These are phyloP conservation scores for Ceratobasidium sp. DNA, from an alignment of 1,284 basidiomycete species.

Conservation along the genomic window DNA sequence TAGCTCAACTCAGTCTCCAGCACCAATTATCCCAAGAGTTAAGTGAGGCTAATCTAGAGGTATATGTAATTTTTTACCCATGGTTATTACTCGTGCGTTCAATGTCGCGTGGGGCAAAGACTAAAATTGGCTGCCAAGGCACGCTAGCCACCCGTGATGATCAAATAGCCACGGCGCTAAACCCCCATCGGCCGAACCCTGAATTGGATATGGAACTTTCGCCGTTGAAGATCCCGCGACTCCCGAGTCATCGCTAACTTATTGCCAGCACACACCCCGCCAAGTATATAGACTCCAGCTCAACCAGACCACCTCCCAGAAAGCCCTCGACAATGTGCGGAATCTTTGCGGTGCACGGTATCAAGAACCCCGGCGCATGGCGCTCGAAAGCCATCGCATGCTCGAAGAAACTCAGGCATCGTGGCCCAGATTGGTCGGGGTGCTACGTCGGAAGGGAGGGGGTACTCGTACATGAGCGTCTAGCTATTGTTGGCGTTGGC, in stretches of 20 bases:
- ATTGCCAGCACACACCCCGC: constrained; percentile 38
- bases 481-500: constrained; percentile 99
- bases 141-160: constrained; percentile 2
- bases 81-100: background rate
- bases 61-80: background rate
- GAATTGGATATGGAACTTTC: constrained; percentile 36
- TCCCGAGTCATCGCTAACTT: constrained; percentile 34
- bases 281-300: constrained; percentile 17
- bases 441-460: constrained; percentile 86
- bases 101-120: background rate
- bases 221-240: constrained; percentile 5
- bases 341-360: constrained; percentile 85
- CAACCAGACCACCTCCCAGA: background rate
- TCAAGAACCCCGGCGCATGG: constrained; percentile 77
- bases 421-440: constrained; percentile 97
- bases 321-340: constrained; percentile 78
- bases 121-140: background rate
- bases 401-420: constrained; percentile 90
- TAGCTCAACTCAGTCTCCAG: constrained; percentile 30
- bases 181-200: constrained; percentile 36
- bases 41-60: constrained; percentile 16
- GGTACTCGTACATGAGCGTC: constrained; percentile 88
- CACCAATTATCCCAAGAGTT: constrained; percentile 17
- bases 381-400: constrained; percentile 83
- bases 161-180: background rate